Base-by-base conservation (phyloP, 2,329 filamentous ascomycete genomes). In the Sporothrix variecibatus region DNA sequence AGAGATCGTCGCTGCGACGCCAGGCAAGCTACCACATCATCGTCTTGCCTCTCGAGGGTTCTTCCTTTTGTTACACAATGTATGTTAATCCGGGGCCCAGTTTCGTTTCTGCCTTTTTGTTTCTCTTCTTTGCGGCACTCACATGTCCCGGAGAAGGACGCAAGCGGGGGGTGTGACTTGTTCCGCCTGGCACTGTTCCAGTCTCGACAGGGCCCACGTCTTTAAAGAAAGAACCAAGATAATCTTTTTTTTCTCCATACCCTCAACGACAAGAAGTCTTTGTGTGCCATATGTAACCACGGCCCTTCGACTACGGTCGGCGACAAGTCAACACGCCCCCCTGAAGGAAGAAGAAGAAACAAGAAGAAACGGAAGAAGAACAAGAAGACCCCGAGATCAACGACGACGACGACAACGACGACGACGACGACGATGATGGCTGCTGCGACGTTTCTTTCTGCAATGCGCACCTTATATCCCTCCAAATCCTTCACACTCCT, bases 11-110 rank as follows among this genome's bases (percentile, higher is more conserved):
- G 38, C 53, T 26, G 9, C 82, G 82, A 86, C 83, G 84, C 85
- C 86, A 89, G 88, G 88, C 88, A 89, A 87, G 88, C 88, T 88
- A 87, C 88, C 88, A 89, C 89, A 88, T 91, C 89, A 89, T 91
- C 68, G 53, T 68, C 34, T 72, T 75, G n/a, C 68, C 46, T 87
- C 76, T 78, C 85, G 83, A 84, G 65, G 65, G 65, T 70, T 71
- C 82, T 79, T 79, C 79, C 34, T 46, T 72, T 72, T 71, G 69
- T 67, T 72, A 58, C 49, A 69, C 83, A 83, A 89, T 91, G 89
- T 91, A 91, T 86, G 88, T 91, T 91, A 91, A 90, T 77, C 43
- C 28, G 38, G 70, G 76, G 77, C 78, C 78, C 80, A 81, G 80
- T 80, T 80, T 78, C 77, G 49, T 34, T 70, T 53, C 72, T 53